Evolutionary conservation across 176 grass and related monocot species (phyloP), one percentile per base, ranked within the genome.

Genomic region (Musa schizocarpa): DNA sequence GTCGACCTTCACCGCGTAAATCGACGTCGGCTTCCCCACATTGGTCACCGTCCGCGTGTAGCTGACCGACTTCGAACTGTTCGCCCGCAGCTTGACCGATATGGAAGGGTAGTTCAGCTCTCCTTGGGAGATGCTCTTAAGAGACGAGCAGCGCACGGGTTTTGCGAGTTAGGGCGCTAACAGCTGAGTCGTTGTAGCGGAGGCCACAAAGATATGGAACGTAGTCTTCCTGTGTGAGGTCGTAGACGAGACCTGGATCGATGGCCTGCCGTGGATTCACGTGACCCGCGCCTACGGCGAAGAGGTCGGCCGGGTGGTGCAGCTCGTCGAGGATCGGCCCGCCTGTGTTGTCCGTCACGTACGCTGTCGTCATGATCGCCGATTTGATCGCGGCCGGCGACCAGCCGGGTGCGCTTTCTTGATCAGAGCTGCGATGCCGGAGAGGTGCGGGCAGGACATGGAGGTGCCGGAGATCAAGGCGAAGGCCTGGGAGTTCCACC

Each of bases 371-470:
- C 69, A 86, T 82, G 58, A 82, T 86, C 2, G 78, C 73, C 11
- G 84, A 81, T 56, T 81, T 86, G 34, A 81, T 81, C 29, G 75
- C 75, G 13, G 75, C 79, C 9, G 80, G 74, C 16, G 79, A 86
- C 84, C 84, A 86, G 50, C 74, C 43, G 0, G 68, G 63, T 86
- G 84, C 0, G 73, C 74, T 1, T 61, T 86, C 29, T 54, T 86
- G 20, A 86, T 26, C 63, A 86, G 26, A 10, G 84, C 74, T 0
- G 79, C 75, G n/a, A 86, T 73, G 1, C 84, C 79, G 2, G 29
- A 61, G 43, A 86, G 74, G 59, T 86, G 84, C 20, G 84, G 84
- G 9, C 79, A 54, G 2, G 84, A 50, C 79, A 86, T 86, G 53
- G 84, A 86, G 49, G 68, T 75, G 23, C 79, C 84, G 0, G 70